Evolutionary conservation across 2,329 filamentous ascomycete genomes (phyloP), one percentile per base, ranked within the genome.

Genomic region (Saccharata proteae): DNA sequence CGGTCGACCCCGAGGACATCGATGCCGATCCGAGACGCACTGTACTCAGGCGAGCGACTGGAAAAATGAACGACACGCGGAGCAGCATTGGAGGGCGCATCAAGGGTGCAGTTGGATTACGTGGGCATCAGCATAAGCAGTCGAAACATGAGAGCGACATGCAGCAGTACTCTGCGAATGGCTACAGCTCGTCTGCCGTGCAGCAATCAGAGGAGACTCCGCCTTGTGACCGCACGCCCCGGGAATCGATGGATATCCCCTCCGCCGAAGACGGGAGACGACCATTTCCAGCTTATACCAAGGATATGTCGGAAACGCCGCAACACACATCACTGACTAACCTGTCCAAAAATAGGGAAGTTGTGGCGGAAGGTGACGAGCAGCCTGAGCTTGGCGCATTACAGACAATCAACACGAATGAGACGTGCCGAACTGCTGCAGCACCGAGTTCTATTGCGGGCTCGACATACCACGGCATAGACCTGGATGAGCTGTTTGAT

Each of bases 31-130:
- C 29, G 12, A 37, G 19, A 16, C 34, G 35, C 18, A 22, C 29
- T 6, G 43, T 50, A 19, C 71, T 86, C 53, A 90, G 82, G 51
- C 80, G 77, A 38, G 81, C 90, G 11, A 79, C 79, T 3, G 81
- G 73, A 4, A 79, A 80, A 41, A 79, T 82, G 49, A 80, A 71
- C 39, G 84, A 92, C 54, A 81, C 84, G 26, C 76, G 80, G 27
- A 84, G 79, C 34, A 84, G 85, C 0, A 68, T 93, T 34, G 81
- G 33, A 23, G 33, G 80, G 2, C 76, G 82, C 20, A 85, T 94
- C 51, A 86, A 86, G 48, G 84, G 88, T 48, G 83, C 77, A 3
- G 80, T 93, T 20, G 81, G 82, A 19, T 47, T 61, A 20, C 54
- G 58, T 14, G 52, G 51, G 9, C 57, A 63, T 39, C 51, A 59